Base-by-base conservation (phyloP, 148 eudicot genomes). In the Linanthus parryae region DNA sequence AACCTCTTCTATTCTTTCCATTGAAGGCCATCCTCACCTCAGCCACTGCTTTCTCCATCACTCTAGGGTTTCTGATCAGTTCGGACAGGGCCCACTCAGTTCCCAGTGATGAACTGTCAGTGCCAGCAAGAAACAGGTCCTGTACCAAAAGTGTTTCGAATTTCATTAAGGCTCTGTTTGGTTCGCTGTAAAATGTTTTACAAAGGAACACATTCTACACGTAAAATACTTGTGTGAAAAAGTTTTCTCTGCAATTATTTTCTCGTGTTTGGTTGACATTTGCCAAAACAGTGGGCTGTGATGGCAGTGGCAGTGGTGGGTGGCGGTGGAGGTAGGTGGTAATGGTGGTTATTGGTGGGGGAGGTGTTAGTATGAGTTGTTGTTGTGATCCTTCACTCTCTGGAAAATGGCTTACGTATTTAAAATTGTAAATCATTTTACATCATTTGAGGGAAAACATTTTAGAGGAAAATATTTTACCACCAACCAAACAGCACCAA, bases 71-170 rank as follows among this genome's bases (percentile, higher is more conserved):
- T 47, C 35, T 66, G 19, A 66, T 17, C 23, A 72, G 8, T 29
- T 66, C 71, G 13, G 76, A 33, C 76, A 72, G 66, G 22, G 44
- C 54, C 76, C 72, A 72, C 17, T 66, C 64, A 15, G 62, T 42
- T 5, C 49, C 20, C 15, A 65, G 50, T 9, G 78, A 62, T 8
- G 78, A 54, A 39, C 72, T 66, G 10, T 68, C 78, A 26, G 59
- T 60, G 0, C 70, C 82, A 49, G 48, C 78, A 3, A 33, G 28
- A 40, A 72, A 61, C 14, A 69, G 52, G 26, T 72, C 78, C 78
- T 72, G 31, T 19, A 26, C 8, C n/a, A n/a, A n/a, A 40, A 43
- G 25, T 5, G 35, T 31, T 31, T 31, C 5, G 11, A 31, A 31
- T 5, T 5, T 5, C 7, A 31, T 5, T 5, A 31, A 31, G n/a